Evolutionary conservation across 371 early-diverging fungal species (phyloP).

Genomic region (Mortierella sp.): DNA sequence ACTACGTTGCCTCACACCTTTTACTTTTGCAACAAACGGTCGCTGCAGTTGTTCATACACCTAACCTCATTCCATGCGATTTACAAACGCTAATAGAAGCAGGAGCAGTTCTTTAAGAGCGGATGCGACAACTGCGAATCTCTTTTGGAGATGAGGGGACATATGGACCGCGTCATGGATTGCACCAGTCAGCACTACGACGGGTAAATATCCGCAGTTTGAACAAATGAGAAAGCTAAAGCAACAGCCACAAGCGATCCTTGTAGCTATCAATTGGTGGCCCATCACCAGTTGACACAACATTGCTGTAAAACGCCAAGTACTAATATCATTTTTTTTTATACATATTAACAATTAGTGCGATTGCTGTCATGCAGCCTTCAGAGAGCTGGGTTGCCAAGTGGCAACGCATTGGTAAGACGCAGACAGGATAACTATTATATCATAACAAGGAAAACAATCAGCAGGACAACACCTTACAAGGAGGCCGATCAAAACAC

Average conservation of each 20-base stretch:
- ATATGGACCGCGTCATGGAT: slow-evolving; percentile 77
- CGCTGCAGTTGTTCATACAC: background rate
- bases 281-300: background rate
- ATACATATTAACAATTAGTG: too few species aligned
- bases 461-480: background rate
- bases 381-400: slow-evolving; percentile 89
- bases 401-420: slow-evolving; percentile 86
- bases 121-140: slow-evolving; percentile 97
- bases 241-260: background rate
- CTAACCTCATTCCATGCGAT: background rate
- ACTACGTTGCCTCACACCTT: background rate
- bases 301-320: background rate
- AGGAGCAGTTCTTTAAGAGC: slow-evolving; percentile 78
- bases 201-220: slow-evolving; percentile 69
- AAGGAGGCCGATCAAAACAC: background rate
- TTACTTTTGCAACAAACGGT: background rate
- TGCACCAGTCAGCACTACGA: slow-evolving; percentile 93
- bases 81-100: slow-evolving; percentile 62
- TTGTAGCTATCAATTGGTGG: background rate
- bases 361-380: slow-evolving; percentile 88
- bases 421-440: background rate
- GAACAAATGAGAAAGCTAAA: background rate
- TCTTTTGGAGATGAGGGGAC: slow-evolving; percentile 81
- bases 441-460: background rate
- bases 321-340: slow-evolving; percentile 1